Evolutionary conservation across 176 grass and related monocot genomes (phyloP).

Genomic region (Carex cristatella): DNA sequence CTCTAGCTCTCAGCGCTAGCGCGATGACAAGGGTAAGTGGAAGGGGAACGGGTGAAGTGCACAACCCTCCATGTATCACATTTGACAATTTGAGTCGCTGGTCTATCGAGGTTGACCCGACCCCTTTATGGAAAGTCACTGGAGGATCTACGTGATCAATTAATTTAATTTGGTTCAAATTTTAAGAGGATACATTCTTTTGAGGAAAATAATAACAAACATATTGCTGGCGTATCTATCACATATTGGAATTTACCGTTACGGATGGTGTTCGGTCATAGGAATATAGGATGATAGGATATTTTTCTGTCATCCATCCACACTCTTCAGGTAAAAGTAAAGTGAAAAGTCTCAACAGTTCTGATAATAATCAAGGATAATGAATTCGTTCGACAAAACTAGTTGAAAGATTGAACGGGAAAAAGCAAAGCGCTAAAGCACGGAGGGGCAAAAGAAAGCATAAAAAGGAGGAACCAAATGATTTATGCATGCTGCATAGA

Average conservation of each 20-base stretch:
- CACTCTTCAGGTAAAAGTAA: neutral
- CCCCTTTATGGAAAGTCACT: neutral
- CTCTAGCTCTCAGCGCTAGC: too few relatives aligned
- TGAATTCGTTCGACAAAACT: neutral
- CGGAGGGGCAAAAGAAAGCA: neutral
- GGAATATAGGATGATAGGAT: neutral
- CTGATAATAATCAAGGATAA: neutral
- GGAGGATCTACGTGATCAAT: neutral
- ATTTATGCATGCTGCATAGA: slow-evolving; percentile 14
- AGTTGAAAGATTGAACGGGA: neutral
- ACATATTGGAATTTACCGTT: neutral
- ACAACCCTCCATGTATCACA: too few relatives aligned
- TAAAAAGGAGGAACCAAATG: slow-evolving; percentile 13
- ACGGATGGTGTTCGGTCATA: neutral
- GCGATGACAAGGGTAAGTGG: neutral
- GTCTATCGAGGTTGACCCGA: neutral
- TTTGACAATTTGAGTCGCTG: neutral
- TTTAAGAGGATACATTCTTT: neutral
- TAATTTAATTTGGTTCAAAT: neutral
- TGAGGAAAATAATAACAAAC: neutral
- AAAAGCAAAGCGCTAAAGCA: slow-evolving; percentile 9
- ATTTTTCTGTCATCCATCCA: neutral
- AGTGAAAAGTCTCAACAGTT: neutral
- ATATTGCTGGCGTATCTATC: neutral
- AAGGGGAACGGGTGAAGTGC: neutral